Evolutionary conservation across 2,329 filamentous ascomycete genomes (phyloP), one percentile per base, ranked within the genome.

Genomic region (Alternaria burnsii): DNA sequence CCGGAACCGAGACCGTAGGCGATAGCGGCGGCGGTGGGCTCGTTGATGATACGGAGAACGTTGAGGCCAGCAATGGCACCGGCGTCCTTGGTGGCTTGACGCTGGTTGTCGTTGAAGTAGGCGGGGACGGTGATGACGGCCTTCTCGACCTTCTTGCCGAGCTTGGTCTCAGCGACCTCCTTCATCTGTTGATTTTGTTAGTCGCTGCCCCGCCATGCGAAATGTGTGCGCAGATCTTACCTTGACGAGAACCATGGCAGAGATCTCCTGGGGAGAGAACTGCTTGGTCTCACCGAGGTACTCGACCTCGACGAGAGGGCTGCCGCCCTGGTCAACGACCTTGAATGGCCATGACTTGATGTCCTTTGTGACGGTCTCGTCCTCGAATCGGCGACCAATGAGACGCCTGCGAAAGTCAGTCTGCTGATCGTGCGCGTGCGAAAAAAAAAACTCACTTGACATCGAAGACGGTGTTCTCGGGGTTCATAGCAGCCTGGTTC

Each of bases 51-150:
- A 88, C 95, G 94, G 82, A 99, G 94, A 73, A 99, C 93, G 85
- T 98, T 97, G 67, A 99, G 90, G 75, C 94, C 95, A 77, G 94
- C 86, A 79, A 99, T 99, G 81, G 94, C 91, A 90, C 95, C 95
- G 71, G 95, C 95, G 80, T 98, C 95, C 90, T 98, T 98, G 85
- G 95, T 99, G 71, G 95, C 92, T 85, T 98, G 95, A 85, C 95
- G 91, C 87, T 99, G 95, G 88, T 97, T 97, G 89, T 99, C 95
- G 88, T 98, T 98, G 92, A 99, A 99, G 89, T 99, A 99, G 80
- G 95, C 95, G 60, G 95, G 95, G 61, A 98, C 95, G 66, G 95
- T 99, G 83, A 99, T 94, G 81, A 99, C 95, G 69, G 95, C 95
- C 89, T 98, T 98, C 85, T 95, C 90, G 77, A 98, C 94, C 87